Evolutionary conservation across 495 filamentous ascomycete genomes (phyloP).

Genomic region (Neurospora africana): DNA sequence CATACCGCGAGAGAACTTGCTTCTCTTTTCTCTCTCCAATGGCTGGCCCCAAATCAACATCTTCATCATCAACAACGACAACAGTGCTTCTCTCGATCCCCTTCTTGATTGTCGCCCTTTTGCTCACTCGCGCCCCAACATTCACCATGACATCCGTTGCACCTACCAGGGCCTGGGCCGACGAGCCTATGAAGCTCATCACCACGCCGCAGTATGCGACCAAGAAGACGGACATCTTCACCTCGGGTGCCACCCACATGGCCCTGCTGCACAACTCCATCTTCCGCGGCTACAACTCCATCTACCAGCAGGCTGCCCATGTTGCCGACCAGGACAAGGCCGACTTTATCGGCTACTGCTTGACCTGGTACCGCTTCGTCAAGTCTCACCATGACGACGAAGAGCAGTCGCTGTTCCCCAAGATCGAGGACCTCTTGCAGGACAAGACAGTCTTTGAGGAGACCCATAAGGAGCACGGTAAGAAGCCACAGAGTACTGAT

Average conservation of each 20-base stretch:
- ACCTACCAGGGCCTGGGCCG: slow-evolving; percentile 35
- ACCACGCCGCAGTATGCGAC: slow-evolving; percentile 36
- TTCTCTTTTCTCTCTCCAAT: slow-evolving; percentile 2
- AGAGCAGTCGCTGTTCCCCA: slow-evolving; percentile 40
- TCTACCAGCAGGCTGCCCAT: slow-evolving; percentile 41
- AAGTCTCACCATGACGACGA: slow-evolving; percentile 46
- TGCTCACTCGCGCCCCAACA: slow-evolving; percentile 29
- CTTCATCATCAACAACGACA: not conserved
- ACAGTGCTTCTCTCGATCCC: slow-evolving; percentile 18
- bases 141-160: slow-evolving; percentile 30
- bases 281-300: slow-evolving; percentile 49
- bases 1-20: not conserved
- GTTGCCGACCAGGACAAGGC: slow-evolving; percentile 30
- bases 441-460: slow-evolving; percentile 35
- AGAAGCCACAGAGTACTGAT: not conserved
- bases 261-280: slow-evolving; percentile 48
- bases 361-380: slow-evolving; percentile 42
- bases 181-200: slow-evolving; percentile 38
- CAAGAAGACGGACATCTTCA: slow-evolving; percentile 41
- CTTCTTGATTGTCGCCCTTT: slow-evolving; percentile 23
- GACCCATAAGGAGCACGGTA: slow-evolving; percentile 43
- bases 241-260: slow-evolving; percentile 48
- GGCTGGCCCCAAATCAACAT: slow-evolving; percentile 2
- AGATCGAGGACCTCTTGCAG: slow-evolving; percentile 37
- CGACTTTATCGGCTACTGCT: slow-evolving; percentile 42